phyloP scores from a whole-genome alignment of 768 basidiomycete species.

The Serendipita sp. region DNA sequence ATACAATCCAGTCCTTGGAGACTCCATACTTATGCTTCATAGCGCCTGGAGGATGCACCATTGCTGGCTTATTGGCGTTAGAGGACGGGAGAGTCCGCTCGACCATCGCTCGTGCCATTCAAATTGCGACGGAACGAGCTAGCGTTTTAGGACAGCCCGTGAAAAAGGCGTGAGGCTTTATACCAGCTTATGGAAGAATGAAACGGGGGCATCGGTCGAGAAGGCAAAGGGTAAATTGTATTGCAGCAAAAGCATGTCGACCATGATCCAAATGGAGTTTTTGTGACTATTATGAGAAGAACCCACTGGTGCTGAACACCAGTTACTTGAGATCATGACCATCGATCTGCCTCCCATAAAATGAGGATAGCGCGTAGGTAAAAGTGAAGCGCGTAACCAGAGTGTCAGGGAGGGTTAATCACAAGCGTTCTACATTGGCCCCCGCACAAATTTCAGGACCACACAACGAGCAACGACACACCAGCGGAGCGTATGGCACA shows the following conservation, averaged over 20 bases:
- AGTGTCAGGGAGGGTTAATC: constrained; percentile 2
- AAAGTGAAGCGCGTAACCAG: background rate
- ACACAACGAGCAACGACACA: too few relatives aligned
- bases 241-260: background rate
- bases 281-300: background rate
- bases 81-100: constrained; percentile 90
- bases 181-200: background rate
- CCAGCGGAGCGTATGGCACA: too few relatives aligned
- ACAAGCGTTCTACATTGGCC: too few relatives aligned
- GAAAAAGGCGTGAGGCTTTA: constrained; percentile 25
- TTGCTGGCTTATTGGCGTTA: constrained; percentile 86
- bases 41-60: constrained; percentile 98
- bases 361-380: constrained; percentile 1
- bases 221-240: background rate
- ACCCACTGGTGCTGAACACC: too few relatives aligned
- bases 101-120: constrained; percentile 88
- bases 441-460: too few relatives aligned
- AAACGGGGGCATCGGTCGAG: background rate
- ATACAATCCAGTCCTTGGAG: background rate
- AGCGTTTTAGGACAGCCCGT: constrained; percentile 63
- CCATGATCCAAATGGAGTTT: background rate
- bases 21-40: constrained; percentile 6
- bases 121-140: constrained; percentile 81
- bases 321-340: background rate
- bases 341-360: constrained; percentile 1